A percentile compares a stretch with the other conserved stretches of the same genome.
Evolutionary conservation across 2,329 filamentous ascomycete species (phyloP).

Genomic region (Pseudopyricularia javanii): DNA sequence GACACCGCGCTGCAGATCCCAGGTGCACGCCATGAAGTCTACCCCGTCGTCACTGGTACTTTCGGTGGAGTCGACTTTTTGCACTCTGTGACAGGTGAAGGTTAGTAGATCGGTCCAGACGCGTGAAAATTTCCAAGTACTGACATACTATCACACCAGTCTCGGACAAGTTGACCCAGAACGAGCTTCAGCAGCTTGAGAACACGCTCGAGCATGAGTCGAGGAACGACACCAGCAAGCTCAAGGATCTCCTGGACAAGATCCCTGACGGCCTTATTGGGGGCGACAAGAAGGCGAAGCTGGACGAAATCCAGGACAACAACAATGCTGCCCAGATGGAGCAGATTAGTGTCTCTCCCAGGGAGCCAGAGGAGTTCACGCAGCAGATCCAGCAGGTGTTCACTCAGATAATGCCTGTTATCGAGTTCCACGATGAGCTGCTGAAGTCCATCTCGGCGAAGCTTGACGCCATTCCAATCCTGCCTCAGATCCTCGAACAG

Average conservation of each 20-base stretch:
- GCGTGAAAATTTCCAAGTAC: too few species aligned
- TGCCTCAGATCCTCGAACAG: slow-evolving; percentile 77
- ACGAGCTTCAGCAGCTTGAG: slow-evolving; percentile 80
- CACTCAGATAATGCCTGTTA: slow-evolving; percentile 73
- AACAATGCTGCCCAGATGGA: slow-evolving; percentile 64
- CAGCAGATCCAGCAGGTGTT: slow-evolving; percentile 62
- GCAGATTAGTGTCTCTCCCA: slow-evolving; percentile 61
- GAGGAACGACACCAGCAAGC: slow-evolving; percentile 55
- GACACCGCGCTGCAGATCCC: slow-evolving; percentile 57
- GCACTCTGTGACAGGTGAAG: slow-evolving; percentile 67
- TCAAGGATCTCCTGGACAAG: slow-evolving; percentile 69
- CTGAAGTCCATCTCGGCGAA: slow-evolving; percentile 67
- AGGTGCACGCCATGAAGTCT: slow-evolving; percentile 56
- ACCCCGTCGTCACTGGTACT: slow-evolving; percentile 77
- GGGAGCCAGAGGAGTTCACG: slow-evolving; percentile 75
- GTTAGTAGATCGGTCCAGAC: slow-evolving; percentile 17
- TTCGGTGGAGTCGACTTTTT: slow-evolving; percentile 93
- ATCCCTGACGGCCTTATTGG: slow-evolving; percentile 70
- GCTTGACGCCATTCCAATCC: slow-evolving; percentile 73
- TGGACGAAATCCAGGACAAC: slow-evolving; percentile 69
- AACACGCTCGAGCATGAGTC: slow-evolving; percentile 59
- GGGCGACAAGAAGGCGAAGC: slow-evolving; percentile 60
- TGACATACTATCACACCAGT: slow-evolving; percentile 31
- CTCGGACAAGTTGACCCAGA: slow-evolving; percentile 81
- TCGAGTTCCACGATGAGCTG: slow-evolving; percentile 82